A percentile compares a stretch with the other conserved stretches of the same genome.
Conservation (phyloP, 2,329 filamentous ascomycete species). For the Neofusicoccum umdonicola region DNA sequence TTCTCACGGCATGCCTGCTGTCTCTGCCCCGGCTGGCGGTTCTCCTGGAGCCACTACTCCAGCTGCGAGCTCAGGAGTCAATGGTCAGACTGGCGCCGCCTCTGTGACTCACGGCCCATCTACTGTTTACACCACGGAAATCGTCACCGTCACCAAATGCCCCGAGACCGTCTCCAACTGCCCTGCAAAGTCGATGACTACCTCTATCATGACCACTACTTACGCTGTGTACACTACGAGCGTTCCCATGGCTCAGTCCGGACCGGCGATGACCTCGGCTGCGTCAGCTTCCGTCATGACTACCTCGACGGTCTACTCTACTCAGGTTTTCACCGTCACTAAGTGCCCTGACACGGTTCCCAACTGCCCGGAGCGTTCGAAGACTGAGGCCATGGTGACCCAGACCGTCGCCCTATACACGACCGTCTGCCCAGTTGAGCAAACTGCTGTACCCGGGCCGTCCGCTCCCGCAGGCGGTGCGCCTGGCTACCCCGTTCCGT, state of each 20-base stretch:
- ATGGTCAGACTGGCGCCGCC: no score
- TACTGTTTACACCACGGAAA: not conserved
- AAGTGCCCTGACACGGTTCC: not conserved
- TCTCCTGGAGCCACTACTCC: no score
- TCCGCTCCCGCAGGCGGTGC: no score
- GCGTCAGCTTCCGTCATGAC: not conserved
- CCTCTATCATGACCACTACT: not conserved
- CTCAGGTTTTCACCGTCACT: not conserved
- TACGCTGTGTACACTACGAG: not conserved
- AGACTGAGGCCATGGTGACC: not conserved
- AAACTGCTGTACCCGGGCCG: not conserved
- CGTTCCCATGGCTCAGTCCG: not conserved
- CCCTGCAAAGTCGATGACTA: not conserved
- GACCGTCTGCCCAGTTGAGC: not conserved
- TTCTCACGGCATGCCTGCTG: no score
- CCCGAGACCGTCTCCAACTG: not conserved
- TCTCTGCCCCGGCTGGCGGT: no score
- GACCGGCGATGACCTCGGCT: no score
- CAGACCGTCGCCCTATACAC: constrained; percentile 1
- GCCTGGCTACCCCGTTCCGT: no score
- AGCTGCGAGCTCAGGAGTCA: no score
- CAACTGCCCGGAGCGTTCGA: not conserved
- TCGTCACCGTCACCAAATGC: constrained; percentile 7
- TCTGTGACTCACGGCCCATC: no score
- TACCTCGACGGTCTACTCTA: constrained; percentile 13